Conservation (phyloP, 1,139 yeast genomes). For the Yamadazyma triangularis region DNA sequence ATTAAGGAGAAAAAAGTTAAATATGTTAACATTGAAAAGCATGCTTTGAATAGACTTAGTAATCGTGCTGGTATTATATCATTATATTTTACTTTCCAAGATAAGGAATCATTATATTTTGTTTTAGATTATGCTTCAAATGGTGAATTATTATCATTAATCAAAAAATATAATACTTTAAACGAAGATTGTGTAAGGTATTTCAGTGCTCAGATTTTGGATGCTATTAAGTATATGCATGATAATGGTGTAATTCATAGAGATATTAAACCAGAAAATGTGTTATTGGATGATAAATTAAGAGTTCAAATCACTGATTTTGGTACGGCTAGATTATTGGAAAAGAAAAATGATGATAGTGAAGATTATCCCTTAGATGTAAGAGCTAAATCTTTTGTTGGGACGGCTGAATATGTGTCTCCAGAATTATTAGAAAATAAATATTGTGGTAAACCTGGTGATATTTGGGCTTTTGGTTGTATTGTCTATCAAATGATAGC, state of each 20-base stretch:
- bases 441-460: constrained; percentile 71
- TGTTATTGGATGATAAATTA: constrained; percentile 58
- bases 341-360: constrained; percentile 35
- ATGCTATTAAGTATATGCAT: constrained; percentile 67
- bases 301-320: constrained; percentile 74
- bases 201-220: constrained; percentile 59
- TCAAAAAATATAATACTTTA: constrained; percentile 73
- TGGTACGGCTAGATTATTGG: constrained; percentile 69
- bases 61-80: constrained; percentile 73
- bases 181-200: constrained; percentile 76
- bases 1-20: constrained; percentile 93
- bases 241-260: constrained; percentile 75
- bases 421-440: constrained; percentile 70
- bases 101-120: constrained; percentile 79
- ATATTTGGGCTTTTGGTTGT: constrained; percentile 82
- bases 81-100: constrained; percentile 90
- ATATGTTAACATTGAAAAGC: constrained; percentile 93
- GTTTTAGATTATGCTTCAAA: constrained; percentile 91
- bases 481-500: constrained; percentile 70
- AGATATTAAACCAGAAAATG: constrained; percentile 77
- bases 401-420: constrained; percentile 80
- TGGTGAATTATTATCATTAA: constrained; percentile 81
- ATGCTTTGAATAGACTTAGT: constrained; percentile 80
- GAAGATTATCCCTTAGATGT: constrained; percentile 46
- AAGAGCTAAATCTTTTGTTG: constrained; percentile 69